Base-by-base conservation (phyloP, 805 yeast species). In the Kuraishia piskuri region DNA sequence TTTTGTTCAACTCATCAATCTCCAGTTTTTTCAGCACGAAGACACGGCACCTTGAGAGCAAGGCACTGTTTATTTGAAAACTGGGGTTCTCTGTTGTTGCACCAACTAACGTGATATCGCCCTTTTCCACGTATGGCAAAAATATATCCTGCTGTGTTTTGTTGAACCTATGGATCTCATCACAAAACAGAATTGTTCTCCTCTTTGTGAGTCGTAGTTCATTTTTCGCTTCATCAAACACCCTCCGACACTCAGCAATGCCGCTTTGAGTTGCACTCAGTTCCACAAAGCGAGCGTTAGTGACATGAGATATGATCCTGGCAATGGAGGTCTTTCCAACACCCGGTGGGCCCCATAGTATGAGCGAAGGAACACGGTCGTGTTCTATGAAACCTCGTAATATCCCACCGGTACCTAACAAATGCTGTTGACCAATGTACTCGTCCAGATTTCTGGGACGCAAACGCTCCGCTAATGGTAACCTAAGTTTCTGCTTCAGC, bases 1-100 rank as follows among this genome's bases (percentile, higher is more conserved):
- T 80, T 14, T 65, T 65, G 21, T 63, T 64, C 22, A 87, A 64
- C 49, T 90, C 90, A 1, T 67, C 67, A 1, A 60, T 56, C 0
- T 66, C 63, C 26, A 90, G 72, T 54, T 78, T 77, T 49, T 79
- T 73, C 56, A 94, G 71, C 5, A 83, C 83, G 63, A 90, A 87
- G 0, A 90, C 82, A 54, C 90, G 84, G 62, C 96, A 88, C 54
- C 99, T 71, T 5, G 96, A 88, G 24, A 90, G 65, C 36, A 94
- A 71, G 0, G 98, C 97, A 53, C 86, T 80, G 56, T 90, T 83
- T 46, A 94, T 69, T 60, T 89, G 85, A 61, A 86, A 85, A 50
- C 87, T 82, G 3, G 97, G 97, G 64, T 94, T 94, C 64, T 94
- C 99, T 0, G 98, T 91, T 0, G 99, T 94, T n/a, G 98, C 97